Conservation (phyloP, 345 rosid genomes). For the Eutrema japonicum region DNA sequence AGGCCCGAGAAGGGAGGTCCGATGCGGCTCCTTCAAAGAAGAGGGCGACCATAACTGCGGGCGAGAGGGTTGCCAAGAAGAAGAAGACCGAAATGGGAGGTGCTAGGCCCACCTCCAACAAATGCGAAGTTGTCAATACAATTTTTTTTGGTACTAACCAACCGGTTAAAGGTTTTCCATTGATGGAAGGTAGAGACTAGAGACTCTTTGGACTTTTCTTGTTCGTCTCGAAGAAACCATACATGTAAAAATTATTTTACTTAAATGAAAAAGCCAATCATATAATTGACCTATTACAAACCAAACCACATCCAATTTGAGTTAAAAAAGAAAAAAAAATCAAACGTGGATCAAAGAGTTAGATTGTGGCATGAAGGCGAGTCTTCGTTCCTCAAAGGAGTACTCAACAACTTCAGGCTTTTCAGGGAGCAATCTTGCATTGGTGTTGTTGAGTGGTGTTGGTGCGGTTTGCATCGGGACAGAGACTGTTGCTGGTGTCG, state of each 20-base stretch:
- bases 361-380: conserved; percentile 67
- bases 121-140: too few relatives aligned
- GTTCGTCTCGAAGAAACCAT: conserved; percentile 21
- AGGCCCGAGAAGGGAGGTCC: too few relatives aligned
- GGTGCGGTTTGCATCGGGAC: conserved; percentile 92
- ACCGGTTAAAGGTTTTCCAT: too few relatives aligned
- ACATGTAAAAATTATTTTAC: conserved; percentile 29
- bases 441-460: conserved; percentile 40
- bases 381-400: conserved; percentile 90
- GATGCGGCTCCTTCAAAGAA: too few relatives aligned
- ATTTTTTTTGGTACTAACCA: too few relatives aligned
- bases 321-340: conserved; percentile 29
- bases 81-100: too few relatives aligned
- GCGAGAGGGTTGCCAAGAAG: too few relatives aligned
- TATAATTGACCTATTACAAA: conserved; percentile 54
- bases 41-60: too few relatives aligned
- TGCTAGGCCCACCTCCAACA: too few relatives aligned
- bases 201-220: conserved; percentile 1
- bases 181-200: too few relatives aligned
- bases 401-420: conserved; percentile 61
- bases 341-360: conserved; percentile 57
- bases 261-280: conserved; percentile 49
- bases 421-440: conserved; percentile 34
- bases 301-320: conserved; percentile 32
- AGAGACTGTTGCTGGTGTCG: conserved; percentile 70